Base-by-base conservation (phyloP, 352 stramenopile genomes). In the Pythium periplocum region DNA sequence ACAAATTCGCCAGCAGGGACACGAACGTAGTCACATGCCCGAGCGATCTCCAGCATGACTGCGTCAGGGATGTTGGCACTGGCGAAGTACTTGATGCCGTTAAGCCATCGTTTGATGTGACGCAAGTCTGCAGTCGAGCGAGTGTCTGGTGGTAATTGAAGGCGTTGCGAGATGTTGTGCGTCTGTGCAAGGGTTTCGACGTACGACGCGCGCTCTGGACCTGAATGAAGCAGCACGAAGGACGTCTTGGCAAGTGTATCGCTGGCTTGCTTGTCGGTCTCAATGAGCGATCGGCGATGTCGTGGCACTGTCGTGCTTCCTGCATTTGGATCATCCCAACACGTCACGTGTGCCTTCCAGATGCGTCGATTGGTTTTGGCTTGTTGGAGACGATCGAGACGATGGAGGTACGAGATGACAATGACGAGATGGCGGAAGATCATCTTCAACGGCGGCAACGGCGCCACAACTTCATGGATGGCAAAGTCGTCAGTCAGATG, bases 101-200 rank as follows among this genome's bases (percentile, higher is more conserved):
- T 42, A 26, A 90, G 62, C 80, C 80, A 90, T 40, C 79, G 78
- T 38, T 78, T 84, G 44, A 90, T 73, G 49, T 81, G 58, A 1
- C 75, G 80, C 8, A 83, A 47, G 34, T 86, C 78, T 6, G 55
- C 53, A 6, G 59, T 50, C 11, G 77, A 62, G 0, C 80, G 73
- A 17, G 62, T 48, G 9, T 80, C 56, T 12, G 63, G 59, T 17
- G 70, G 10, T 7, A 79, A 47, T 17, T 78, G 66, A 0, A 90
- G 64, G 6, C 71, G 61, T 32, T 69, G 38, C 17, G 64, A 62
- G 33, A 88, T 65, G 1, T 43, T 38, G 39, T 78, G 62, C 1
- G 56, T 56, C 6, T 64, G 57, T 0, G 69, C 69, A 1, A 85
- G 60, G 17, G 66, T 61, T 34, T 75, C 47, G 48, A 75, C 64